A percentile compares a stretch with the other conserved stretches of the same genome.
Evolutionary conservation across 1,284 basidiomycete species (phyloP).

Genomic region (Uromyces viciae-fabae): DNA sequence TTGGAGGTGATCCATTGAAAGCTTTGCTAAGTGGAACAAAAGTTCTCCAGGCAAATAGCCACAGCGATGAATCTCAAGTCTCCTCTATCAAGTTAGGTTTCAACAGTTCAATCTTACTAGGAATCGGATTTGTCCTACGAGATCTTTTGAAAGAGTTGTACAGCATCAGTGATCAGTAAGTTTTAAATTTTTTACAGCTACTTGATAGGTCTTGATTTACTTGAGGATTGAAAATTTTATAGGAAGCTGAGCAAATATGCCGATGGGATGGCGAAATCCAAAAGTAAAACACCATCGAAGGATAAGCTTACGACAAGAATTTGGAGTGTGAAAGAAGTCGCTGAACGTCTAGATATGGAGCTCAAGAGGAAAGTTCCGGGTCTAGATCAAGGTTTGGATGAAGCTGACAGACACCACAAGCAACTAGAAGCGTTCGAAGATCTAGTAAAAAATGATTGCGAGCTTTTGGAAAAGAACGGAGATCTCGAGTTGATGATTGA

Average conservation of each 20-base stretch:
- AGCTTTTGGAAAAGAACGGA: conserved; percentile 21
- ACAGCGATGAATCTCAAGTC: background rate
- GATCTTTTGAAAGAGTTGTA: conserved; percentile 75
- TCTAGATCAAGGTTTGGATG: background rate
- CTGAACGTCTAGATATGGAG: conserved; percentile 11
- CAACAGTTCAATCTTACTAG: conserved; percentile 66
- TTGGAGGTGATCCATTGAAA: conserved; percentile 46
- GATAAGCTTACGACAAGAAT: conserved; percentile 9
- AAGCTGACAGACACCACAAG: background rate
- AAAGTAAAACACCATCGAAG: conserved; percentile 5
- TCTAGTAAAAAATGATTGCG: conserved; percentile 31
- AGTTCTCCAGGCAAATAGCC: conserved; percentile 55
- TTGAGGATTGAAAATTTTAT: background rate
- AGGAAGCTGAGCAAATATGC: conserved; percentile 38
- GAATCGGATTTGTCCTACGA: conserved; percentile 77
- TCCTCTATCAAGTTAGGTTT: conserved; percentile 47
- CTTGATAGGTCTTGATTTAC: background rate
- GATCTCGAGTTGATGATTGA: background rate
- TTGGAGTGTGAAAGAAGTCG: conserved; percentile 17
- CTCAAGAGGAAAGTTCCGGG: conserved; percentile 5
- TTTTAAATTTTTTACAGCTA: conserved; percentile 44
- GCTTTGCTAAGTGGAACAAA: conserved; percentile 38
- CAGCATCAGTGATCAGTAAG: conserved; percentile 78
- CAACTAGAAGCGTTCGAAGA: conserved; percentile 30
- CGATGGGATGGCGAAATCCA: conserved; percentile 1